Conservation (phyloP, 768 basidiomycete species). For the Hysterangium stoloniferum region DNA sequence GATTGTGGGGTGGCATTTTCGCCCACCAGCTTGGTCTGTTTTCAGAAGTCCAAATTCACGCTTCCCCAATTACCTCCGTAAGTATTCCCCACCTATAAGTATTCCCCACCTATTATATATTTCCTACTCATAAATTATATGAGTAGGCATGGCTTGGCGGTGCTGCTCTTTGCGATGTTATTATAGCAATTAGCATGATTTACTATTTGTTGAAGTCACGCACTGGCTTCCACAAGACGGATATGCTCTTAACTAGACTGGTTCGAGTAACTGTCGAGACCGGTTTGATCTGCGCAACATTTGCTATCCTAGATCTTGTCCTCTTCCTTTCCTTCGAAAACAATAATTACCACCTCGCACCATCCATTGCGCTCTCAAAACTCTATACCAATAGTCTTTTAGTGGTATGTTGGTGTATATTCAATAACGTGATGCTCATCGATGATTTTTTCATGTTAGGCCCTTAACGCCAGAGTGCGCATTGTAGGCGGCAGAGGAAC, state of each 20-base stretch:
- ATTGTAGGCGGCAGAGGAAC: too few species aligned
- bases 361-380: not conserved
- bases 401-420: too few species aligned
- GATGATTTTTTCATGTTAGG: too few species aligned
- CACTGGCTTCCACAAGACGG: not conserved
- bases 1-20: not conserved
- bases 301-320: not conserved
- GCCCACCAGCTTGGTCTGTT: too few species aligned
- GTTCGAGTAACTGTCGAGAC: slow-evolving; percentile 22
- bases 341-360: not conserved
- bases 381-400: not conserved
- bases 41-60: too few species aligned
- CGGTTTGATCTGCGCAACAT: not conserved
- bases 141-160: not conserved
- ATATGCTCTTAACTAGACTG: slow-evolving; percentile 14
- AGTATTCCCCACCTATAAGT: too few species aligned
- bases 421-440: too few species aligned
- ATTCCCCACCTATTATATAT: too few species aligned
- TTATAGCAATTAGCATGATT: not conserved
- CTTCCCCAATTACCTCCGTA: too few species aligned
- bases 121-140: not conserved
- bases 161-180: not conserved
- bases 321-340: not conserved
- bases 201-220: not conserved
- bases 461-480: too few species aligned